Evolutionary conservation across 2,329 filamentous ascomycete genomes (phyloP), one percentile per base, ranked within the genome.

Genomic region (Cryphonectria parasitica): DNA sequence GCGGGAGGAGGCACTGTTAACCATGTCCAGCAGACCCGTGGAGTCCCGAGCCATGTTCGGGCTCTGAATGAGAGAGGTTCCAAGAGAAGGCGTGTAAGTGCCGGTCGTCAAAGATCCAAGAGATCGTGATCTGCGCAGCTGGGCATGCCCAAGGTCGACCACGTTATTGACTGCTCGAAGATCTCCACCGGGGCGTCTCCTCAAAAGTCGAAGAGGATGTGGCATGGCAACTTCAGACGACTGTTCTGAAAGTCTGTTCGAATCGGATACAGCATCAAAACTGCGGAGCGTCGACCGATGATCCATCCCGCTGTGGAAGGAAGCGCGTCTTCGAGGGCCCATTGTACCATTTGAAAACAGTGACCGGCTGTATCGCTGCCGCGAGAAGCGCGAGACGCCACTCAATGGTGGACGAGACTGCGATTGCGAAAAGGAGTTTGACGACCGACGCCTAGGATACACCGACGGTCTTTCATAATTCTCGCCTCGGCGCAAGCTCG

Each of bases 181-280:
- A 78, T 95, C 90, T 45, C 93, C 92, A 64, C 92, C 93, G 8
- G 92, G 93, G 19, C 90, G 86, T 77, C 93, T 85, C 72, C 93
- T 87, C 72, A 96, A 84, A 58, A 91, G 84, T 61, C 90, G 87
- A 8, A 88, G 80, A n/a, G 89, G 88, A 28, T 82, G 81, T 1
- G 87, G 84, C 64, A 85, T 78, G 2, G 84, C 67, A 72, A 81
- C 81, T 8, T 83, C 83, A 0, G 84, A 84, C 3, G 82, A 77
- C 5, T 83, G 84, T 31, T 64, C 34, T 13, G 85, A 81, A 1
- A 88, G 90, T 6, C 75, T 79, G 54, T 82, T 86, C 0, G 88
- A 89, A 60, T 84, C 83, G 0, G 85, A 86, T 0, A 84, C 89
- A 5, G 88, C 89, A 76, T 91, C 88, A 68, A 91, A 88, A 76